Evolutionary conservation across 768 basidiomycete genomes (phyloP).

Genomic region (Sporobolomyces roseus): DNA sequence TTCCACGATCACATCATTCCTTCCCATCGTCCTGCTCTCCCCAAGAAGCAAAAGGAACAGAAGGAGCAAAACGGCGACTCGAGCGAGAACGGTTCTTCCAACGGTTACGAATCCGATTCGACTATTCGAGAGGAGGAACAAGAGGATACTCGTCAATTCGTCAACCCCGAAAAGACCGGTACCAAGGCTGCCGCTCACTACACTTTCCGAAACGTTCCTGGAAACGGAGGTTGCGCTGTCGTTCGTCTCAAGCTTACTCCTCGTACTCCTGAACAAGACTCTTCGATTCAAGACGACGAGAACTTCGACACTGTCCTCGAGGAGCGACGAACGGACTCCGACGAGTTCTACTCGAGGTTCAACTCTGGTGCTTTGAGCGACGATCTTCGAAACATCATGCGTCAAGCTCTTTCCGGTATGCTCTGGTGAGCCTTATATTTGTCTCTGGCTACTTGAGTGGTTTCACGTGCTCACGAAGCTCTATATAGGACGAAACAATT

Average conservation of each 20-base stretch:
- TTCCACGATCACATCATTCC: constrained; percentile 97
- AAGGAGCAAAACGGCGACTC: not conserved
- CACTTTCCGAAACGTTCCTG: constrained; percentile 76
- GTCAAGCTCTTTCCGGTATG: constrained; percentile 95
- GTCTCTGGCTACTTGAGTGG: not conserved
- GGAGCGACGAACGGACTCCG: constrained; percentile 84
- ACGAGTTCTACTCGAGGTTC: constrained; percentile 86
- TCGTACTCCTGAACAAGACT: constrained; percentile 65
- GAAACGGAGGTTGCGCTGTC: constrained; percentile 86
- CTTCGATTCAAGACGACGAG: constrained; percentile 78
- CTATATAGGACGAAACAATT: constrained; percentile 72
- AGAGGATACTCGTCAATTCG: constrained; percentile 55
- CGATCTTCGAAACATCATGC: constrained; percentile 90
- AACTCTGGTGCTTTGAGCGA: constrained; percentile 80
- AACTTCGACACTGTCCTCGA: constrained; percentile 84
- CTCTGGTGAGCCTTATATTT: constrained; percentile 60
- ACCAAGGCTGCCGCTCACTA: constrained; percentile 95
- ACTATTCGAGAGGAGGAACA: constrained; percentile 43
- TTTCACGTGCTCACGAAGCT: no score
- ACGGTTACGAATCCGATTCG: constrained; percentile 39
- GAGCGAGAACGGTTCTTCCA: constrained; percentile 23
- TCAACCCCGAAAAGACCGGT: constrained; percentile 80
- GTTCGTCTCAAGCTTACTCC: constrained; percentile 90
- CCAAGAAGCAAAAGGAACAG: constrained; percentile 40
- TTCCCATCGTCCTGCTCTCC: constrained; percentile 63